Percentiles rank a stretch among this genome's conserved stretches.
Conservation (phyloP, 2,329 filamentous ascomycete genomes). For the Gremmenia infestans region DNA sequence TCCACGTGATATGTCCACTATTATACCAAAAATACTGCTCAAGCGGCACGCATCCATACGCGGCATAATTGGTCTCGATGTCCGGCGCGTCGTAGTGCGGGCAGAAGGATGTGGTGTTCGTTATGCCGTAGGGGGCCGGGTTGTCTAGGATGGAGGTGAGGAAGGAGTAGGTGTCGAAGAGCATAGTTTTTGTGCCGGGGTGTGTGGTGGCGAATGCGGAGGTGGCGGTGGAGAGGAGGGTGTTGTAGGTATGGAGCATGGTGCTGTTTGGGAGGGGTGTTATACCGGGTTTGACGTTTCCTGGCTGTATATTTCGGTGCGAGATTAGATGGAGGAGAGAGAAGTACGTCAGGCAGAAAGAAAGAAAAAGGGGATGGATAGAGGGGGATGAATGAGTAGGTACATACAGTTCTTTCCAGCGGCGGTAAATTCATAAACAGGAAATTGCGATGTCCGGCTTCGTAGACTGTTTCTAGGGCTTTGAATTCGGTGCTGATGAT, state of each 20-base stretch:
- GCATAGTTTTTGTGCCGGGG: constrained; percentile 33
- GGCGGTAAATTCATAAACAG: constrained; percentile 49
- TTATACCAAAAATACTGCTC: constrained; percentile 45
- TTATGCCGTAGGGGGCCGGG: constrained; percentile 37
- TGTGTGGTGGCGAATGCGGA: constrained; percentile 22
- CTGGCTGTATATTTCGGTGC: constrained; percentile 12
- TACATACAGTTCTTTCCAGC: constrained; percentile 37
- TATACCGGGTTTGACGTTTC: constrained; percentile 27
- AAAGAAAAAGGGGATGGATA: background rate
- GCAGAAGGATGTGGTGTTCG: constrained; percentile 43
- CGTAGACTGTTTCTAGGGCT: constrained; percentile 37
- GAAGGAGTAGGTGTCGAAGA: constrained; percentile 41
- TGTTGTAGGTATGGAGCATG: constrained; percentile 42
- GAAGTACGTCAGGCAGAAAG: too few species aligned
- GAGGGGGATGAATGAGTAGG: background rate
- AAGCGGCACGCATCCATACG: constrained; percentile 42
- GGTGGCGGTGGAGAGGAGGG: constrained; percentile 28
- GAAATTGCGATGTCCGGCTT: constrained; percentile 40
- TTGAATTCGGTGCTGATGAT: constrained; percentile 39
- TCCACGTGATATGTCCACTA: constrained; percentile 41
- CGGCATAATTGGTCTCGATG: constrained; percentile 37
- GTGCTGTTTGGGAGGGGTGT: constrained; percentile 40
- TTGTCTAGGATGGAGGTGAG: constrained; percentile 40
- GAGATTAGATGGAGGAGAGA: constrained; percentile 3
- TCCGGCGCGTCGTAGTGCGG: constrained; percentile 41